Conservation (phyloP, 2,329 filamentous ascomycete genomes). For the Lithohypha guttulata region DNA sequence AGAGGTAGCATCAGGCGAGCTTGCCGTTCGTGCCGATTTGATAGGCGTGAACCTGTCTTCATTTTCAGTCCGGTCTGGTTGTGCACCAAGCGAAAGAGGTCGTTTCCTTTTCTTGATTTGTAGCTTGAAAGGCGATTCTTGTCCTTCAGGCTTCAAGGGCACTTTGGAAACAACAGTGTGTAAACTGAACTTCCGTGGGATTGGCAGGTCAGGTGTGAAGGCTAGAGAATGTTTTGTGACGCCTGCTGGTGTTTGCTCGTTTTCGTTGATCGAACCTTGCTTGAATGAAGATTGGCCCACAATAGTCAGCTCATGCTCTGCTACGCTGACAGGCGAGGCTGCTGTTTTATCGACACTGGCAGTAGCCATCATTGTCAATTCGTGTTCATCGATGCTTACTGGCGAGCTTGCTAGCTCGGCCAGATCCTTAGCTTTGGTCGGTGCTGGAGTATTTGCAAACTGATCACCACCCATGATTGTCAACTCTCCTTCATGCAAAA, state of each 20-base stretch:
- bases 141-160: constrained; percentile 56
- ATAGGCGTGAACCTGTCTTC: neutral
- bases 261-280: neutral
- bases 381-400: constrained; percentile 5
- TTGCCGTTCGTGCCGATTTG: constrained; percentile 4
- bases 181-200: constrained; percentile 24
- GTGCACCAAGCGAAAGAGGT: constrained; percentile 36
- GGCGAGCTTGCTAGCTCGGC: neutral
- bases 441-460: neutral
- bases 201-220: constrained; percentile 4
- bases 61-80: neutral
- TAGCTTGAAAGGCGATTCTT: constrained; percentile 37
- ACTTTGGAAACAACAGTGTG: constrained; percentile 64
- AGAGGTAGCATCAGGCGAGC: constrained; percentile 1
- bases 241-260: neutral
- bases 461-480: too few species aligned
- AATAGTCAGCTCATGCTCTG: constrained; percentile 3
- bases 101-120: constrained; percentile 30
- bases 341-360: neutral
- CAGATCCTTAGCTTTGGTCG: neutral
- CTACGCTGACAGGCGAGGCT: neutral
- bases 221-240: neutral
- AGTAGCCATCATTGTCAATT: constrained; percentile 3
- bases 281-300: neutral
- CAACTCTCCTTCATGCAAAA: too few species aligned